Evolutionary conservation across 805 yeast genomes (phyloP).

Genomic region (Kluyveromyces aestuarii): DNA sequence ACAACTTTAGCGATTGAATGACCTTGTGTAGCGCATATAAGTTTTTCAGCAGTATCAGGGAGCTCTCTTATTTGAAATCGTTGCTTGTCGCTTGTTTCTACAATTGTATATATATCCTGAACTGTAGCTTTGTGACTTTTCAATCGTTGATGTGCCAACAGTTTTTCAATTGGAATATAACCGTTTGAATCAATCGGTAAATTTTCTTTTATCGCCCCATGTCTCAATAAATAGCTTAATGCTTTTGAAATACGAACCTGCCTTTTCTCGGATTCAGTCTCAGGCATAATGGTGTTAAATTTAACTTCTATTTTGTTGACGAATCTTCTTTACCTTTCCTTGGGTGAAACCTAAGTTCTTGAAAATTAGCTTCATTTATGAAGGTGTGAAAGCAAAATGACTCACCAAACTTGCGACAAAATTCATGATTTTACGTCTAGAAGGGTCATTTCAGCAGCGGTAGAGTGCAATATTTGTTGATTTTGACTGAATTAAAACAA

Average conservation of each 20-base stretch:
- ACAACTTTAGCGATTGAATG: conserved; percentile 51
- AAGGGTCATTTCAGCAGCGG: no score
- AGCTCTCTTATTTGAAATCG: conserved; percentile 45
- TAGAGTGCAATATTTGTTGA: no score
- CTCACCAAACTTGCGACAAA: no score
- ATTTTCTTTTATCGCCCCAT: conserved; percentile 66
- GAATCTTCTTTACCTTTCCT: not conserved
- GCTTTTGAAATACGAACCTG: conserved; percentile 59
- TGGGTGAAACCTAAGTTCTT: no score
- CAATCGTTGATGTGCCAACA: conserved; percentile 50
- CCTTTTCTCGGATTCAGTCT: conserved; percentile 24
- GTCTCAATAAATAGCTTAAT: conserved; percentile 72
- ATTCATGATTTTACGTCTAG: no score
- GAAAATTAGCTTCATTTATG: no score
- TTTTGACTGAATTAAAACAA: no score
- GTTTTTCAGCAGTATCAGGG: conserved; percentile 12
- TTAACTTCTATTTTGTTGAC: conserved; percentile 1
- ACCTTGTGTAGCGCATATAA: conserved; percentile 89
- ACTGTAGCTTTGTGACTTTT: conserved; percentile 45
- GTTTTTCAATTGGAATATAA: conserved; percentile 42
- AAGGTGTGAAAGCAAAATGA: no score
- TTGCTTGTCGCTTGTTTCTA: conserved; percentile 56
- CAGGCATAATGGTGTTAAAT: not conserved
- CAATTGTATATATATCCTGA: conserved; percentile 53
- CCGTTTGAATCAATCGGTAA: conserved; percentile 61